Evolutionary conservation across 2,329 filamentous ascomycete species (phyloP), one percentile per base, ranked within the genome.

Genomic region (Monilinia aucupariae): DNA sequence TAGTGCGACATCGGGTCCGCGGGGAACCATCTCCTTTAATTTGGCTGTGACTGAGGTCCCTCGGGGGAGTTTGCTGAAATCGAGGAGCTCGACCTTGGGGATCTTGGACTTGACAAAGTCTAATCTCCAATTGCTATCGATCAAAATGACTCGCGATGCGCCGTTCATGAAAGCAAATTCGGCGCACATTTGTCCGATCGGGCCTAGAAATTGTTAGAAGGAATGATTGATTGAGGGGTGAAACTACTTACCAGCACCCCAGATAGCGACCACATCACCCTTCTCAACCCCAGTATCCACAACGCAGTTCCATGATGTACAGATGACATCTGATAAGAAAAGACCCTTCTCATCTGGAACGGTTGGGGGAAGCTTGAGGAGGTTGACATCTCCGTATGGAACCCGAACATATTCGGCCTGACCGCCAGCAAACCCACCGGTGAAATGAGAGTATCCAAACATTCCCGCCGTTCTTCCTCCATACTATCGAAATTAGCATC

Each of bases 371-470:
- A 96, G 84, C 70, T 87, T 85, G 15, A 96, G 80, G 27, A 96
- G 79, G 72, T 96, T 96, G 64, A 91, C 86, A 69, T 94, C 89
- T 34, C 85, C 91, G 37, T 86, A 83, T 0, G 92, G 91, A 9
- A 96, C 90, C 9, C 91, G 84, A 0, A 92, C 87, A 71, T 91
- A 96, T 76, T 96, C 92, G 4, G 91, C 89, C 75, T 96, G 92
- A 0, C 91, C 91, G 55, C 92, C 91, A 0, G 91, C 90, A 72
- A 93, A 96, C 0, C 92, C 92, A 8, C 91, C 91, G 0, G 89
- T 92, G 72, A 96, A 90, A 71, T 91, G 87, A 3, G 84, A 86
- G 71, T 89, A 90, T 1, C 87, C 87, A 70, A 90, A 89, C 67
- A 90, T 86, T 22, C 85, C 91, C 0, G 89, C 82, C 4, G 90